Evolutionary conservation across 495 filamentous ascomycete species (phyloP).

Genomic region (Lasiosphaeria ovina): DNA sequence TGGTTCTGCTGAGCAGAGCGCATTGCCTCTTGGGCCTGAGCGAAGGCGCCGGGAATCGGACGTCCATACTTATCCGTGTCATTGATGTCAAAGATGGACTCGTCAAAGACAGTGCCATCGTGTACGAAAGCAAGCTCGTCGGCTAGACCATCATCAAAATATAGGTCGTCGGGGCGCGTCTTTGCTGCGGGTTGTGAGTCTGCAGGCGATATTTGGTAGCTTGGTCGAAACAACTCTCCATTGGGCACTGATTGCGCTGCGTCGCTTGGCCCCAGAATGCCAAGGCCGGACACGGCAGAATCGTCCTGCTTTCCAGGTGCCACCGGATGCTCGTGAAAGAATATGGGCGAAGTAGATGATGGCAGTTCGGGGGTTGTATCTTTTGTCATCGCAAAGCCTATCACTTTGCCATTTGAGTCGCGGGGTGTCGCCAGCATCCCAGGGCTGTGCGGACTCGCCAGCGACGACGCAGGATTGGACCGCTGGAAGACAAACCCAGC

Average conservation of each 20-base stretch:
- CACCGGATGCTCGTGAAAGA: conserved; percentile 2
- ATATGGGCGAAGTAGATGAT: conserved; percentile 17
- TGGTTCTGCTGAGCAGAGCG: conserved; percentile 30
- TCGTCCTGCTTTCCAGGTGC: conserved; percentile 12
- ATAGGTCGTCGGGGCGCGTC: conserved; percentile 66
- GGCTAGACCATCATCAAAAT: conserved; percentile 74
- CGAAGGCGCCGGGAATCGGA: conserved; percentile 50
- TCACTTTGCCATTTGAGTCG: conserved; percentile 48
- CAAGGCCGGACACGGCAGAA: conserved; percentile 26
- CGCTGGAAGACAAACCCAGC: conserved; percentile 53
- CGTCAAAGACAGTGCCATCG: conserved; percentile 64
- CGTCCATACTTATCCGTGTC: conserved; percentile 56
- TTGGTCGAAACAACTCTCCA: conserved; percentile 5
- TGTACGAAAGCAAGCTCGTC: conserved; percentile 49
- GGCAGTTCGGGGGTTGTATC: conserved; percentile 31
- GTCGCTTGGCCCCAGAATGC: conserved; percentile 34
- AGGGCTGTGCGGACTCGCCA: conserved; percentile 46
- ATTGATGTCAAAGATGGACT: conserved; percentile 74
- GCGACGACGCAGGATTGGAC: conserved; percentile 48
- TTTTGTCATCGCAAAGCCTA: conserved; percentile 51
- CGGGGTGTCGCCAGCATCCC: conserved; percentile 51
- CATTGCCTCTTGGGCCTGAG: conserved; percentile 40
- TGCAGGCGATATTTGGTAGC: conserved; percentile 22
- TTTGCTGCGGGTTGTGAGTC: conserved; percentile 10
- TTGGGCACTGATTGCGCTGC: neutral